Evolutionary conservation across 306 rosid species (phyloP), one percentile per base, ranked within the genome.

Genomic region (Prunus mira): DNA sequence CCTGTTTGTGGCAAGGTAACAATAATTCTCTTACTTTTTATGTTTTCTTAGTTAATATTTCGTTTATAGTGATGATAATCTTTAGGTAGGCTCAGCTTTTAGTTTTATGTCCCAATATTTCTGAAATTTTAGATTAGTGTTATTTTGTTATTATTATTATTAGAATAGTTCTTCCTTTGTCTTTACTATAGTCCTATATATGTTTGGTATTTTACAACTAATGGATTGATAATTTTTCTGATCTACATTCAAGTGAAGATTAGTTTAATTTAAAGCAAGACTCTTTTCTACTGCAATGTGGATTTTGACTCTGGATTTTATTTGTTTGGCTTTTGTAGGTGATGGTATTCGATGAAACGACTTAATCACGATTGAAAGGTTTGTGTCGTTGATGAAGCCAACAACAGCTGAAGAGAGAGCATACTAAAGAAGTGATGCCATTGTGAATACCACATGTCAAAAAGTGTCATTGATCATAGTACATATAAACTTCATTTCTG

Each of bases 1-100:
- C 98, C 98, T 68, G 98, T 95, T 77, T 95, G 98, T 85, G 97
- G 97, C 87, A 92, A 90, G 98, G 98, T 95, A 90, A 68, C 49
- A 55, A 46, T 47, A 32, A 27, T 7, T 72, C 52, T 65, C 38
- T 56, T 54, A 6, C 2, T 19, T 14, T 20, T 13, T 55, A 13
- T 46, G 19, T 10, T 67, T 3, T 6, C 51, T 24, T 67, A 15
- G 50, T 9, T 22, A 47, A 47, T 2, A 47, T 61, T 62, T 64
- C 47, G 62, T 62, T 52, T 5, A 3, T 22, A 45, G 25, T 17
- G 28, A 5, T 73, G 27, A 60, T 73, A 73, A 57, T 24, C 46
- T 58, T 25, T 72, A 60, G 65, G 38, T 25, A 2, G 65, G 6
- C 0, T 4, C 0, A 19, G 34, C 65, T 60, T 60, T 60, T 25